Evolutionary conservation across 768 basidiomycete species (phyloP), one percentile per base, ranked within the genome.

Genomic region (Amanita rubescens): DNA sequence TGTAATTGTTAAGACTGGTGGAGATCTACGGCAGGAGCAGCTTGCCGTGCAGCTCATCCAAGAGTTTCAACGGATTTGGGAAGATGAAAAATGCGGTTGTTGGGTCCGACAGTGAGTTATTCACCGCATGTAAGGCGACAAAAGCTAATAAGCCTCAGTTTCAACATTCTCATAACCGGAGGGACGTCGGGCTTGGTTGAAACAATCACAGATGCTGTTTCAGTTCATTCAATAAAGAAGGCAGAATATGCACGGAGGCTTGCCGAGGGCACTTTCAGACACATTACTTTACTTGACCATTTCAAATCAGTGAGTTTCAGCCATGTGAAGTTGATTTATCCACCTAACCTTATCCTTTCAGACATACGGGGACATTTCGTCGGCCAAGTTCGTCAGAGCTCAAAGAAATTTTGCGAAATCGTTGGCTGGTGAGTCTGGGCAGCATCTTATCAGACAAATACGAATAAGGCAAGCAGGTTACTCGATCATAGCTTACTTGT

Each of bases 211-310:
- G 96, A 99, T 60, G 90, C 95, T 0, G 93, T 98, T 0, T 98
- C 96, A 4, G 92, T 99, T 60, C 96, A 99, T 66, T 98, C 96
- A 1, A 96, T 99, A 68, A 99, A 99, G 76, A 99, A 99, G 70
- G 89, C 92, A 2, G 95, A 96, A 65, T 98, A 98, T 68, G 94
- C 95, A 1, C 81, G 91, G 59, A 77, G 92, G 51, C 69, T 95
- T 51, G 80, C 91, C 3, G 80, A 82, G 60, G 87, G 92, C 30
- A 79, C 83, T 51, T 71, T 95, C 17, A 89, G 87, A 32, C 85
- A 94, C 64, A 95, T 96, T 44, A 90, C 90, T 1, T 66, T 99
- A 49, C 70, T 92, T 58, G 94, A 99, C 64, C 92, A 99, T 68
- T 99, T 96, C 67, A 82, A 81, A 64, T 81, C 83, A 53, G 92